Conservation (phyloP, 768 basidiomycete species). For the Tephrocybe sp. region DNA sequence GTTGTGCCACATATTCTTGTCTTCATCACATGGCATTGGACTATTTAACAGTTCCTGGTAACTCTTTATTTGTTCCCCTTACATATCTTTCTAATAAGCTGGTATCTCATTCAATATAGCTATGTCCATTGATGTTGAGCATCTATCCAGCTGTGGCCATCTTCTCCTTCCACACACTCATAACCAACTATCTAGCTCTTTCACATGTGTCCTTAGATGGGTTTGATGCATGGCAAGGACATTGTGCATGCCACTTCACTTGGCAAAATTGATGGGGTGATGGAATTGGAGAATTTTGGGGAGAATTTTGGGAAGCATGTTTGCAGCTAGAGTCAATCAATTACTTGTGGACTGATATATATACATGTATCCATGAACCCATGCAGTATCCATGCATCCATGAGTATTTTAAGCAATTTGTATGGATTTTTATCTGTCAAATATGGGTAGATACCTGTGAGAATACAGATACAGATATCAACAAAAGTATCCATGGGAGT, state of each 20-base stretch:
- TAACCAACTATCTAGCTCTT: conserved; percentile 20
- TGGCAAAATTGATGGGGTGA: not conserved
- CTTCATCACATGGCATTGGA: conserved; percentile 28
- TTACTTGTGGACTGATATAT: not conserved
- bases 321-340: not conserved
- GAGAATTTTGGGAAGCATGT: not conserved
- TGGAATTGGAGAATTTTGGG: not conserved
- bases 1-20: conserved; percentile 13
- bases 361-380: not conserved
- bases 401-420: too few relatives aligned
- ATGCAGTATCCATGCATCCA: not conserved
- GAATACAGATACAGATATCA: conserved; percentile 8
- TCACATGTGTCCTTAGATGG: conserved; percentile 15
- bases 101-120: conserved; percentile 8
- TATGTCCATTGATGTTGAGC: conserved; percentile 24
- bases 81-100: not conserved
- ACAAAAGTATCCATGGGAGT: conserved; percentile 2
- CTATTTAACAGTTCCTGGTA: conserved; percentile 26
- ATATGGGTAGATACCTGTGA: not conserved
- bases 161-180: conserved; percentile 21
- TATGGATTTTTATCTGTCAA: not conserved
- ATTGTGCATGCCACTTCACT: conserved; percentile 1
- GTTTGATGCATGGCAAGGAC: conserved; percentile 6
- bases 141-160: conserved; percentile 24
- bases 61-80: not conserved